Base-by-base conservation (phyloP, 306 rosid genomes). In the Cercis canadensis region DNA sequence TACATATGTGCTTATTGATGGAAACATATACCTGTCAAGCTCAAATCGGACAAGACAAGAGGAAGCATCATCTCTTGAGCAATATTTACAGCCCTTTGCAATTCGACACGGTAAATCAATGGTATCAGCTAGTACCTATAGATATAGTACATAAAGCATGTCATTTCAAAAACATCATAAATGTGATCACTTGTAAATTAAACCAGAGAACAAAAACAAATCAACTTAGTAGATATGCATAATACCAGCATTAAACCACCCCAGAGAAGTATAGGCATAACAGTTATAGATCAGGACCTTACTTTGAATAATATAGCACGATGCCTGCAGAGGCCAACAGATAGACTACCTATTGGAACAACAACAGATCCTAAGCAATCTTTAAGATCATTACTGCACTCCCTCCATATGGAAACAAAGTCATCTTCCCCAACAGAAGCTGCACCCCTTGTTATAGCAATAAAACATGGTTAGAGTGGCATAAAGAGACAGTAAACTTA, bases 81-180 rank as follows among this genome's bases (percentile, higher is more conserved):
- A 95, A 80, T 89, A 87, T 82, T 89, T 92, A 83, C 99, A 95
- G 56, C 99, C 99, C 83, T 83, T 95, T 62, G 97, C 97, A 78
- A 95, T 89, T 78, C 99, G 97, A 82, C 99, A 95, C 0, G 99
- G 97, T 70, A 95, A 75, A 65, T 88, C 88, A 59, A 95, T 91
- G 66, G 85, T 68, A 21, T 95, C 97, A 34, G 99, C 96, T 72
- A 95, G 89, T 32, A 92, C 96, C 99, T 95, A 84, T 82, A 82
- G 66, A 81, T 57, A 74, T 67, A 58, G 67, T 65, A 71, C 29
- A 71, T 41, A 55, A 36, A 75, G 57, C 49, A 80, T 14, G 63
- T 43, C 54, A 73, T 72, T 65, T 63, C 67, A 62, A 59, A 45
- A 77, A 44, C 46, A 57, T 58, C 15, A 63, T 44, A 58, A 62